Conservation (phyloP, 305 asterid species). For the Andrographis paniculata region DNA sequence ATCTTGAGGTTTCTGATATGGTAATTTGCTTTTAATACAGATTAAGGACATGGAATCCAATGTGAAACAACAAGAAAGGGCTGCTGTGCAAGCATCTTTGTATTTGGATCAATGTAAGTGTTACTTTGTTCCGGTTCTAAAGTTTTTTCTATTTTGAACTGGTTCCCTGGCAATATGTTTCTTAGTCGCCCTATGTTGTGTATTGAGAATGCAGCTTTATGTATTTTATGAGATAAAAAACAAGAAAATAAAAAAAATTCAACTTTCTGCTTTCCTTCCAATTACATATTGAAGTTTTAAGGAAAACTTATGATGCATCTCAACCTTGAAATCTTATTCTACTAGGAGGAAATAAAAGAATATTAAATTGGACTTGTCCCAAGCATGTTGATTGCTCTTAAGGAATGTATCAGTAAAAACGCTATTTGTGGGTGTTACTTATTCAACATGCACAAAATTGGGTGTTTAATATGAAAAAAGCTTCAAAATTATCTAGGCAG, state of each 20-base stretch:
- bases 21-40: conserved; percentile 28
- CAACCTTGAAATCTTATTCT: neutral
- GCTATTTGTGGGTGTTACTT: conserved; percentile 5
- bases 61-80: conserved; percentile 64
- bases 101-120: conserved; percentile 54
- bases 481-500: conserved; percentile 1
- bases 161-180: too few relatives aligned
- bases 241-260: neutral
- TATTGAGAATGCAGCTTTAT: too few relatives aligned
- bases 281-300: neutral
- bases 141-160: neutral
- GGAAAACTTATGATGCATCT: too few relatives aligned
- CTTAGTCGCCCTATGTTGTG: too few relatives aligned
- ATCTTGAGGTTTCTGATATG: too few relatives aligned
- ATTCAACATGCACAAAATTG: neutral
- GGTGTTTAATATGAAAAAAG: conserved; percentile 1
- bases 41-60: conserved; percentile 80
- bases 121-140: conserved; percentile 14
- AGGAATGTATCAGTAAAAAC: neutral
- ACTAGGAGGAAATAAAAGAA: neutral
- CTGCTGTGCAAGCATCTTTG: conserved; percentile 58
- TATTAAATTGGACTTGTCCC: too few relatives aligned
- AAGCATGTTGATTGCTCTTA: conserved; percentile 3
- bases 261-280: neutral
- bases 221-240: too few relatives aligned